phyloP scores from a whole-genome alignment of 2,329 filamentous ascomycete species.

The Mycosphaerella sp. region DNA sequence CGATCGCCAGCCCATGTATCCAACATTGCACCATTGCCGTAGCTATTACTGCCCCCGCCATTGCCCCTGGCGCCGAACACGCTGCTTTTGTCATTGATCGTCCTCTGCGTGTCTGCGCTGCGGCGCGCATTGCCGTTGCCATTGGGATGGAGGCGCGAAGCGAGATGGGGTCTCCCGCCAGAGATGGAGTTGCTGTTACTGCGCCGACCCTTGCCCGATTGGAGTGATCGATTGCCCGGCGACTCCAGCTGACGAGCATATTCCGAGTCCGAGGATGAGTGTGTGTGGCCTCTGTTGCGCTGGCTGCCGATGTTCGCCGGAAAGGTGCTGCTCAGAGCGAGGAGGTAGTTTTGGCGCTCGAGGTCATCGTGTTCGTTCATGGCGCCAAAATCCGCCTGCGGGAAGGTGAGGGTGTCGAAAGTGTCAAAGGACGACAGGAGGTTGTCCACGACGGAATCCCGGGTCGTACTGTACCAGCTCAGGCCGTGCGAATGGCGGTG shows the following conservation, averaged over 20 bases:
- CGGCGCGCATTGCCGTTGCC: constrained; percentile 14
- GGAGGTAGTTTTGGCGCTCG: constrained; percentile 19
- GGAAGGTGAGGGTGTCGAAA: constrained; percentile 42
- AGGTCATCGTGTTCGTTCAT: constrained; percentile 18
- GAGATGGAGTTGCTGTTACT: constrained; percentile 78
- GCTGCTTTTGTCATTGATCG: constrained; percentile 8
- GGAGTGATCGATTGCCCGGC: constrained; percentile 21
- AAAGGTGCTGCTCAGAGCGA: constrained; percentile 13
- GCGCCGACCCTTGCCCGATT: constrained; percentile 47
- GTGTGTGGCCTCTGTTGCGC: constrained; percentile 52
- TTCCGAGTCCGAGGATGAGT: constrained; percentile 56
- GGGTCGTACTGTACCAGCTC: constrained; percentile 69
- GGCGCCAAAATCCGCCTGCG: constrained; percentile 25
- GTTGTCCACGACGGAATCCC: constrained; percentile 90
- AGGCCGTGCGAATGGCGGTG: constrained; percentile 68
- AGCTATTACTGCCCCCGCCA: constrained; percentile 17
- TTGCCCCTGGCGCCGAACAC: neutral
- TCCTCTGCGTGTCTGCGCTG: constrained; percentile 21
- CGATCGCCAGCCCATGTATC: constrained; percentile 42
- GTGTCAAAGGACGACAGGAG: constrained; percentile 92
- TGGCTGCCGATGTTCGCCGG: constrained; percentile 8
- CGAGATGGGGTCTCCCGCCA: constrained; percentile 17
- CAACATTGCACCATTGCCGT: constrained; percentile 47
- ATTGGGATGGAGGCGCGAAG: constrained; percentile 12
- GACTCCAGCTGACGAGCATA: constrained; percentile 41